Conservation (phyloP, 495 filamentous ascomycete species). For the Apodospora peruviana region DNA sequence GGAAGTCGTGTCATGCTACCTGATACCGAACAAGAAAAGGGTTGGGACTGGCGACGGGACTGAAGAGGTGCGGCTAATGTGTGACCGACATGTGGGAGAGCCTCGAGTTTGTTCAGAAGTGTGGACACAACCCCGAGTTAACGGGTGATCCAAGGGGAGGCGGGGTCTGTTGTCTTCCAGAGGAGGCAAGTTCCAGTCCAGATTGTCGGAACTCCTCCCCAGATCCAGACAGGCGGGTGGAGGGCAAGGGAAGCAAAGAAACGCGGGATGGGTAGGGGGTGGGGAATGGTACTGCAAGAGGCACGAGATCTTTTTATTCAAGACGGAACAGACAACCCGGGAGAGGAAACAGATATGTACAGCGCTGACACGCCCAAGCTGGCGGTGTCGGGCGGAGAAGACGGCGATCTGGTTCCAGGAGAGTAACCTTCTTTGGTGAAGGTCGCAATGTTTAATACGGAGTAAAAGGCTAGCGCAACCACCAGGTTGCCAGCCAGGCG, state of each 20-base stretch:
- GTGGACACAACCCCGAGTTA: background rate
- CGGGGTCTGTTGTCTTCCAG: background rate
- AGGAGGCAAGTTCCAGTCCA: no score
- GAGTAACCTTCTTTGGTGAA: background rate
- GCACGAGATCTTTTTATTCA: conserved; percentile 20
- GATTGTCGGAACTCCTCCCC: background rate
- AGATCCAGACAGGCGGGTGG: conserved; percentile 10
- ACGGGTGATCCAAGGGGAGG: background rate
- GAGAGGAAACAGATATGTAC: background rate
- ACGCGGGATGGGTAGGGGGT: conserved; percentile 6
- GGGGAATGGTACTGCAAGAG: conserved; percentile 12
- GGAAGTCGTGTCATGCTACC: no score
- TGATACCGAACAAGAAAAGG: no score
- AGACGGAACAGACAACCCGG: conserved; percentile 4
- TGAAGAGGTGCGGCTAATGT: no score
- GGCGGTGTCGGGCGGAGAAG: conserved; percentile 25
- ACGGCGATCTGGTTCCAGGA: conserved; percentile 17
- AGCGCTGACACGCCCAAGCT: conserved; percentile 14
- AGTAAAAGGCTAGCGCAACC: conserved; percentile 1
- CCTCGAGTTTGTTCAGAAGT: no score
- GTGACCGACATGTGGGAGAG: no score
- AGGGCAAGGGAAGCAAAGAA: conserved; percentile 3
- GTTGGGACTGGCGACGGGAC: no score
- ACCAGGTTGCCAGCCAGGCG: background rate
- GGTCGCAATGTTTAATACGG: conserved; percentile 6